Evolutionary conservation across 2,329 filamentous ascomycete species (phyloP).

Genomic region (Hypoxylon sp.): DNA sequence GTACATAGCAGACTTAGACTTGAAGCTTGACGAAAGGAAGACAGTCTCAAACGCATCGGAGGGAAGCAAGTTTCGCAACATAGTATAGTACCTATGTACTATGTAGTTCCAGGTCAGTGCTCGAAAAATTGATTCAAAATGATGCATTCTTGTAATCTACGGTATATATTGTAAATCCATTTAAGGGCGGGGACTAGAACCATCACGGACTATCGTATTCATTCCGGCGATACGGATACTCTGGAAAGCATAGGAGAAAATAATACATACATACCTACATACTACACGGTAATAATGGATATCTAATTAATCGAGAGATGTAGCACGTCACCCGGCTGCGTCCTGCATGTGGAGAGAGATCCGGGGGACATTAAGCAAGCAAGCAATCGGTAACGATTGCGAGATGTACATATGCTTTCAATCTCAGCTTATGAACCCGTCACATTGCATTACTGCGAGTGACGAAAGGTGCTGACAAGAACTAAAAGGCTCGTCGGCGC

Average conservation of each 20-base stretch:
- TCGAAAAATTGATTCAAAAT: constrained; percentile 7
- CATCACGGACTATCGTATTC: not conserved
- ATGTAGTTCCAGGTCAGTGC: constrained; percentile 17
- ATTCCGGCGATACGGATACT: constrained; percentile 24
- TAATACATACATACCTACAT: not conserved
- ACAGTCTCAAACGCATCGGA: constrained; percentile 44
- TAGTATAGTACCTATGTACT: constrained; percentile 16
- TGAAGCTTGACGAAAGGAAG: constrained; percentile 35
- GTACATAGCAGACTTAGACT: constrained; percentile 19
- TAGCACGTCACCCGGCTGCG: constrained; percentile 23
- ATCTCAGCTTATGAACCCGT: constrained; percentile 19
- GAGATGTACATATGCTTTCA: not conserved
- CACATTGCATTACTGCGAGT: constrained; percentile 44
- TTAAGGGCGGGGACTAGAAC: constrained; percentile 1
- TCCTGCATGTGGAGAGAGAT: constrained; percentile 28
- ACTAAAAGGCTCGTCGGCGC: constrained; percentile 40
- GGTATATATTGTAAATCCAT: constrained; percentile 14
- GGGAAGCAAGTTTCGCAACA: constrained; percentile 49
- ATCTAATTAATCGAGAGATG: constrained; percentile 7
- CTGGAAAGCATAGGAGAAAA: constrained; percentile 12
- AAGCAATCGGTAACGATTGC: constrained; percentile 18
- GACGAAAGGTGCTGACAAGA: constrained; percentile 33
- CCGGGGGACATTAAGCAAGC: constrained; percentile 24
- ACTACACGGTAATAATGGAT: not conserved
- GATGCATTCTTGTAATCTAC: constrained; percentile 17